Evolutionary conservation across 345 rosid genomes (phyloP).

Genomic region (Syzygium aqueum): DNA sequence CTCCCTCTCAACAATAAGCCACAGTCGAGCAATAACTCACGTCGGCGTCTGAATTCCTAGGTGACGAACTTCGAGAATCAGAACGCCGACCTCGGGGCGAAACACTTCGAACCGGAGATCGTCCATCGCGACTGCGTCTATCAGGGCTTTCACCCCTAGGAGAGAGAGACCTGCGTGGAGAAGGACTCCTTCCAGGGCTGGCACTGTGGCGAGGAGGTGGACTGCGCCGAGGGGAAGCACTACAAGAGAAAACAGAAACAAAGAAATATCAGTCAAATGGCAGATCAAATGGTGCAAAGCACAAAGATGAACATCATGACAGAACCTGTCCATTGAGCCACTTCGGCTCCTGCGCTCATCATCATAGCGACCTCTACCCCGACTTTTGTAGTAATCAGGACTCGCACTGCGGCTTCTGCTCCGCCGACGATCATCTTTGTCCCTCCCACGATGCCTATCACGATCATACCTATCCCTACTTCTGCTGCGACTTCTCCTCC

Average conservation of each 20-base stretch:
- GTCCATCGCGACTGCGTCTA: constrained; percentile 1
- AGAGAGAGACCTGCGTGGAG: constrained; percentile 23
- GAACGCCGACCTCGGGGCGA: constrained; percentile 22
- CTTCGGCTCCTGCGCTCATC: constrained; percentile 35
- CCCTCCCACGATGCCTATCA: constrained; percentile 32
- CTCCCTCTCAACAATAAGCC: not conserved
- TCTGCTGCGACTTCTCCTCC: constrained; percentile 42
- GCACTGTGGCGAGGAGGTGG: constrained; percentile 30
- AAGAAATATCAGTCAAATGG: not conserved
- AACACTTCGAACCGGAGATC: constrained; percentile 12
- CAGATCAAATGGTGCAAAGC: not conserved
- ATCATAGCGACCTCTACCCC: constrained; percentile 30
- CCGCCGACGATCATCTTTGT: constrained; percentile 25
- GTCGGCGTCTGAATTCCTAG: not conserved
- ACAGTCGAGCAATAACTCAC: not conserved
- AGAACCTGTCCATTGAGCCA: constrained; percentile 39
- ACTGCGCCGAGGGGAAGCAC: constrained; percentile 36
- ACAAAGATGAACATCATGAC: not conserved
- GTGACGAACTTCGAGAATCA: constrained; percentile 15
- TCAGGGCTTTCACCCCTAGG: constrained; percentile 23
- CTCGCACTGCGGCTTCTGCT: constrained; percentile 46
- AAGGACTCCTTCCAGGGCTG: constrained; percentile 28
- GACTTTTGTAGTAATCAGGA: constrained; percentile 35
- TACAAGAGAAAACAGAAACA: not conserved
- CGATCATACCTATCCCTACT: constrained; percentile 42